Base-by-base conservation (phyloP, 2,329 filamentous ascomycete genomes). In the Furcasterigmium sp. region DNA sequence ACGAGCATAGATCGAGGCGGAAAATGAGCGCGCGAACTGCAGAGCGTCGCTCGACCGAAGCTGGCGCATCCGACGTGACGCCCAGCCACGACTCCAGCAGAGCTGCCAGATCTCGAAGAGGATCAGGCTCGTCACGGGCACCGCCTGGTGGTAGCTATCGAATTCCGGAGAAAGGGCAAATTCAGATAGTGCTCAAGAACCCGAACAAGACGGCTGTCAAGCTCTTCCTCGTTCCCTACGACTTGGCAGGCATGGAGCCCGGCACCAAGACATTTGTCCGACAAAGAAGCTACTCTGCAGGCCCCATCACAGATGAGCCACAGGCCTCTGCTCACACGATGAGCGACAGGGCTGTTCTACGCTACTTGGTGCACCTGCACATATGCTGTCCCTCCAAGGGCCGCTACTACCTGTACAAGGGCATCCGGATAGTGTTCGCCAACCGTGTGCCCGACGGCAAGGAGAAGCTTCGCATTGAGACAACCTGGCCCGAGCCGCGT, bases 141-240 rank as follows among this genome's bases (percentile, higher is more conserved):
- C 87, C 90, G 1, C 86, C 88, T 0, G 89, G 90, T 8, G 91
- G 93, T 28, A 88, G 87, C 57, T 98, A 97, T 61, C 84, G 93
- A 35, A 95, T 98, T 42, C 93, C 93, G 0, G 84, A 93, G 57
- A 86, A 91, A 61, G 93, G 93, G 0, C 93, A 97, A 63, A 72
- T 98, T 13, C 93, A 98, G 56, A 95, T 98, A 50, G 85, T 98
- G 48, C 88, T 98, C 61, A 97, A 97, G 62, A 98, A 97, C 56
- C 91, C 91, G 14, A 95, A 97, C 68, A 97, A 97, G 60, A 97
- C 93, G 4, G 93, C 93, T 1, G 91, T 97, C 43, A 97, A 98
- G 62, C 72, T 98, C 1, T 97, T 97, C 54, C 74, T 97, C 19
- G 81, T 98, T 3, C 93, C 91, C 0, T 98, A 97, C 54, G 90